Base-by-base conservation (phyloP, 2,329 filamentous ascomycete genomes). In the Cercospora sp. region DNA sequence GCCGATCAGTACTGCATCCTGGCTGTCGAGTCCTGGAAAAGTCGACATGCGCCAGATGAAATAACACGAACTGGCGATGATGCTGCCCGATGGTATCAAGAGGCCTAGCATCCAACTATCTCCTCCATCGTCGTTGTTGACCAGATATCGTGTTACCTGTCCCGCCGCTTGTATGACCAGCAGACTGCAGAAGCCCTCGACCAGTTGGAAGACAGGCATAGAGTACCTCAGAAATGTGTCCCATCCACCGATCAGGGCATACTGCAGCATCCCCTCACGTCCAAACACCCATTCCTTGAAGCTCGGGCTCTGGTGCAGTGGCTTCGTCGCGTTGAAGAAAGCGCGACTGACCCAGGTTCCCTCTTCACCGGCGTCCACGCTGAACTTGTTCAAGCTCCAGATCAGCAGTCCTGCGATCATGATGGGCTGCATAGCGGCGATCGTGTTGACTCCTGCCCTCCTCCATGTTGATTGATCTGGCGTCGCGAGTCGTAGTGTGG, bases 41-140 rank as follows among this genome's bases (percentile, higher is more conserved):
- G 91, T 92, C 16, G 94, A 91, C 64, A 98, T 93, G 68, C 95
- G 88, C 92, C 94, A 98, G 62, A 99, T 88, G 81, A 98, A 98
- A 82, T 98, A 98, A 72, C 97, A 88, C 5, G 94, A 92, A 80
- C 91, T 97, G 28, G 93, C 95, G 75, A 98, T 96, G 74, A 97
- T 89, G 69, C 92, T 95, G 48, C 93, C 93, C 0, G 94, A 97
- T 66, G 95, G 84, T 67, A 96, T 90, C 55, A 99, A 87, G 51
- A 98, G 87, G 61, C 91, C 87, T 74, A 99, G 97, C 88, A 98
- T 92, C 95, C 94, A 98, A 70, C 90, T 96, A 82, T 99, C 95
- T 76, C 94, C 96, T 76, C 93, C 89, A 75, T 94, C 93, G 72
- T 84, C 83, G 75, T 91, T 86, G 81, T 98, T 98, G 65, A 98